Percentiles rank a stretch among this genome's conserved stretches.
Conservation (phyloP, 768 basidiomycete genomes). For the Trametes cinnabarina region DNA sequence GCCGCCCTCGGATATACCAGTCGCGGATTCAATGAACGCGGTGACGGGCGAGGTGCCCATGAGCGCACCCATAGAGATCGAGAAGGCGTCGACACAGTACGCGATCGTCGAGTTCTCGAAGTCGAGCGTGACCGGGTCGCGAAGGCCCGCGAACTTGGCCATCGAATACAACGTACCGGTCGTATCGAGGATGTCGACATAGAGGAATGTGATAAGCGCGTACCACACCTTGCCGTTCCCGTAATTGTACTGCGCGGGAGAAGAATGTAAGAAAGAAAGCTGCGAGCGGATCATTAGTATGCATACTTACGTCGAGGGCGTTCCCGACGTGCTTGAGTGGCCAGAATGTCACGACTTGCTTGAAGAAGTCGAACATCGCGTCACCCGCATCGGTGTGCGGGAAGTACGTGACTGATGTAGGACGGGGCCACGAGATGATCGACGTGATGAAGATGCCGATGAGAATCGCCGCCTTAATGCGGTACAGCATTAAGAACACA, state of each 20-base stretch:
- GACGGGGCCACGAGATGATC: conserved; percentile 86
- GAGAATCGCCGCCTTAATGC: conserved; percentile 78
- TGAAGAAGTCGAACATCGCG: conserved; percentile 78
- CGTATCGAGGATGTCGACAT: conserved; percentile 76
- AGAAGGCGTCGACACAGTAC: conserved; percentile 81
- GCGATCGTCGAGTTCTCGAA: conserved; percentile 83
- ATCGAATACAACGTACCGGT: conserved; percentile 83
- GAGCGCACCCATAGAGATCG: conserved; percentile 77
- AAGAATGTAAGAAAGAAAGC: not conserved
- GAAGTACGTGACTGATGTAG: conserved; percentile 77
- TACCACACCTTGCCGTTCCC: conserved; percentile 81
- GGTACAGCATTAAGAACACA: conserved; percentile 78
- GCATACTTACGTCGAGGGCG: conserved; percentile 55
- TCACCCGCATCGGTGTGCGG: conserved; percentile 70
- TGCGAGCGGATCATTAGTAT: not conserved
- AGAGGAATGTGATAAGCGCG: conserved; percentile 84
- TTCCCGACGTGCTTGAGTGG: conserved; percentile 61
- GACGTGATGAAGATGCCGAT: conserved; percentile 84
- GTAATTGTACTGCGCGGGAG: conserved; percentile 23
- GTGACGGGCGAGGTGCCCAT: conserved; percentile 81
- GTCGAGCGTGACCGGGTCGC: conserved; percentile 79
- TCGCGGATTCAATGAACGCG: conserved; percentile 79
- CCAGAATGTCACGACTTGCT: conserved; percentile 77
- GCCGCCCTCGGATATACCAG: conserved; percentile 83
- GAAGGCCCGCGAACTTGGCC: conserved; percentile 88